Percentiles rank a stretch among this genome's conserved stretches.
Conservation (phyloP, 1,284 basidiomycete genomes). For the Tilletia caries region DNA sequence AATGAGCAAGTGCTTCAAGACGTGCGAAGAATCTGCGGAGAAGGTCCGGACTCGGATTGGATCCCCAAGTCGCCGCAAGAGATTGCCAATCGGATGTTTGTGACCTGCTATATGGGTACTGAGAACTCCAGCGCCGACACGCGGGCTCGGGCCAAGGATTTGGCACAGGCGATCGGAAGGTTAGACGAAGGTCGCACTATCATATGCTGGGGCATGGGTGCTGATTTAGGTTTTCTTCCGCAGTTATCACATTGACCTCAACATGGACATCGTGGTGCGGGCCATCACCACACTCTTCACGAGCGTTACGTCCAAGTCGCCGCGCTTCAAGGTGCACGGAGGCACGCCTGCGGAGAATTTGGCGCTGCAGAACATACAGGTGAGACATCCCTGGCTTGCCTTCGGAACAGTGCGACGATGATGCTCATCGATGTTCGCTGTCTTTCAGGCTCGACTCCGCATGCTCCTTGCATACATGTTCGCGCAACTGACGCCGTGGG, state of each 20-base stretch:
- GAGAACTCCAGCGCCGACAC: conserved; percentile 90
- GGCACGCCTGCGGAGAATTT: conserved; percentile 85
- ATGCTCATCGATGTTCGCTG: too few relatives aligned
- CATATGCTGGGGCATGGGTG: background rate
- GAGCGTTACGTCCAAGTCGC: conserved; percentile 75
- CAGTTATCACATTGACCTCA: conserved; percentile 78
- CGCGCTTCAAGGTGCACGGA: conserved; percentile 83
- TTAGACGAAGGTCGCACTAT: conserved; percentile 14
- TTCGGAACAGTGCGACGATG: background rate
- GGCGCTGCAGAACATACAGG: conserved; percentile 93
- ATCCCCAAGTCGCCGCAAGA: conserved; percentile 80
- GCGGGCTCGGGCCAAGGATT: conserved; percentile 74
- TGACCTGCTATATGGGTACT: conserved; percentile 99
- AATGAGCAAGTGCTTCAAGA: conserved; percentile 85
- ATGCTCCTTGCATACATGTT: conserved; percentile 98
- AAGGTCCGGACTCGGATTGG: conserved; percentile 74
- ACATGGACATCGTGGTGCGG: conserved; percentile 89
- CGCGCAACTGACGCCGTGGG: conserved; percentile 92
- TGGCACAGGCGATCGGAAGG: conserved; percentile 77
- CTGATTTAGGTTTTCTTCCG: background rate
- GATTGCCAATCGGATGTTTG: conserved; percentile 81
- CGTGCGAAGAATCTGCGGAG: conserved; percentile 81
- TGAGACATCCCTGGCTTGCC: background rate
- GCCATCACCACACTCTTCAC: conserved; percentile 79
- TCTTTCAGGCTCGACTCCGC: conserved; percentile 67